Percentiles rank a stretch among this genome's conserved stretches.
Conservation (phyloP, 2,329 filamentous ascomycete genomes). For the Hymenoscyphus fraxineus region DNA sequence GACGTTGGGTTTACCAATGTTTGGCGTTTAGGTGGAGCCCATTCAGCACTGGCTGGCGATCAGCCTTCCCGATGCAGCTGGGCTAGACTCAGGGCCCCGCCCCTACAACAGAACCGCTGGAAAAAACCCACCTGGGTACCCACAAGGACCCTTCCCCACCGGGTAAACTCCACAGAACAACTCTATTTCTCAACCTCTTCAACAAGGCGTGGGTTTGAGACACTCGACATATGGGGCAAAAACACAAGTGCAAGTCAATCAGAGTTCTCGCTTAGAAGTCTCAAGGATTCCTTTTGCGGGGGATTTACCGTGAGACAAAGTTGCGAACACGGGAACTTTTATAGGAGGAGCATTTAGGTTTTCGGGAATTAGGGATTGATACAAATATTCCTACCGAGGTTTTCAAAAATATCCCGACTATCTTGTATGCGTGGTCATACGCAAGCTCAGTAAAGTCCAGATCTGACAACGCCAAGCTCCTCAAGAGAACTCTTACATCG, state of each 20-base stretch:
- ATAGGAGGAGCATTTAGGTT: neutral
- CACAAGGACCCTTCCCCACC: no score
- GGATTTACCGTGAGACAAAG: neutral
- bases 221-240: neutral
- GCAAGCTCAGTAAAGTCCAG: neutral
- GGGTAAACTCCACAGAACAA: neutral
- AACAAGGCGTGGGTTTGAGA: neutral
- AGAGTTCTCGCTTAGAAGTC: neutral
- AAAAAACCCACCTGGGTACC: no score
- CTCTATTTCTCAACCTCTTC: neutral
- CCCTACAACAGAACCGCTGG: neutral
- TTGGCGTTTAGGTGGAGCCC: neutral
- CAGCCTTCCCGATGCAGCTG: neutral
- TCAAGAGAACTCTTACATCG: neutral
- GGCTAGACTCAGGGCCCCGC: neutral
- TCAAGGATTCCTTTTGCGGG: neutral
- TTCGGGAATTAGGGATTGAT: neutral
- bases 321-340: neutral
- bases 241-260: neutral
- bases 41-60: neutral
- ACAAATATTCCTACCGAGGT: neutral
- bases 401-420: neutral
- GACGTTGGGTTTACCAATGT: neutral
- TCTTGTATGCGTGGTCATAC: neutral
- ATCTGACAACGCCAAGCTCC: neutral